Percentiles rank a stretch among this genome's conserved stretches.
These are phyloP conservation scores for Penicillium diatomitis DNA, from an alignment of 495 filamentous ascomycete genomes.

Conservation along the genomic window DNA sequence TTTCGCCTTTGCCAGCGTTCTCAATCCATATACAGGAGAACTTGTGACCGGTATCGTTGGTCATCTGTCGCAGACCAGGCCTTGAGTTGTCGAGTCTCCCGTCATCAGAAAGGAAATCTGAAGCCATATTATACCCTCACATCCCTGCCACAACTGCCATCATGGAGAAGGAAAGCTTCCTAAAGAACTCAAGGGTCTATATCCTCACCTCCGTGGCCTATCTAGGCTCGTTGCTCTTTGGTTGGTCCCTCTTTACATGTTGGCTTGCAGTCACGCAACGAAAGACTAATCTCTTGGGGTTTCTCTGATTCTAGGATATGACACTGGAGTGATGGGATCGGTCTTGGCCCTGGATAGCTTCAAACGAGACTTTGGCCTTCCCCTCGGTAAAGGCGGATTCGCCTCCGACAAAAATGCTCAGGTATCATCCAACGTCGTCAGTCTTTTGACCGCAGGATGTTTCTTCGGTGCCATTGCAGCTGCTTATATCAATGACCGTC, in stretches of 20 bases:
- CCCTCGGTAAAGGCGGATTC: constrained; percentile 20
- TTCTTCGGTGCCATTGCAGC: constrained; percentile 59
- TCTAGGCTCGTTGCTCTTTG: constrained; percentile 44
- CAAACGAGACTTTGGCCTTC: constrained; percentile 46
- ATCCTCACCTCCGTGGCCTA: constrained; percentile 46
- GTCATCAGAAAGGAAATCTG: background rate
- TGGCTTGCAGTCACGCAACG: background rate
- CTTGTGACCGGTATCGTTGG: no score
- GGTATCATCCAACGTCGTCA: constrained; percentile 49
- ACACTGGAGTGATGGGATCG: constrained; percentile 52
- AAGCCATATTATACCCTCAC: background rate
- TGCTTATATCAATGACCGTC: constrained; percentile 45
- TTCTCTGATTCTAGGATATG: constrained; percentile 27
- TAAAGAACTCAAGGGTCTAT: constrained; percentile 47
- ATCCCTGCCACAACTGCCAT: background rate
- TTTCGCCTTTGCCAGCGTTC: no score
- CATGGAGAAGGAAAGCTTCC: constrained; percentile 19
- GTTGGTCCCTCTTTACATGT: constrained; percentile 11
- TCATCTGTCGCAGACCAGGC: no score
- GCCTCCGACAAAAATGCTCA: constrained; percentile 28
- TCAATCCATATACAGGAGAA: no score
- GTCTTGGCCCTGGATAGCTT: constrained; percentile 47
- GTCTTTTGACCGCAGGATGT: constrained; percentile 54
- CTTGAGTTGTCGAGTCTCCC: background rate
- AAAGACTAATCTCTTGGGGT: background rate